Conservation (phyloP, 805 yeast species). For the Yamadazyma akitaensis region DNA sequence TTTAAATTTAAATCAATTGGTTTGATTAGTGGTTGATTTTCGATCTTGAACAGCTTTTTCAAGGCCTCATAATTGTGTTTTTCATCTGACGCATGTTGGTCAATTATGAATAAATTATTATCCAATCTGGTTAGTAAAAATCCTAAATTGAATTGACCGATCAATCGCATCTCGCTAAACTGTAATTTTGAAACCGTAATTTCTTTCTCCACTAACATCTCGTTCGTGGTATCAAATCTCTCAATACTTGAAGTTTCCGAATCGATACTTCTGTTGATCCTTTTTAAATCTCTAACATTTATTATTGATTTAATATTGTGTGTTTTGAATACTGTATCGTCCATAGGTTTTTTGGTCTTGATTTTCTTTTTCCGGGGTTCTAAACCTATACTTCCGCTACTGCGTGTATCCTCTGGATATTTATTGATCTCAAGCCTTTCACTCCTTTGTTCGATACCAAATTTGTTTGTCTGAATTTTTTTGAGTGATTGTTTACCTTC, state of each 20-base stretch:
- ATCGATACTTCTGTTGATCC: not conserved
- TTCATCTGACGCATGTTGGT: slow-evolving; percentile 98
- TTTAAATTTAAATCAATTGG: slow-evolving; percentile 63
- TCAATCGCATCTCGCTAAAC: slow-evolving; percentile 67
- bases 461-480: not conserved
- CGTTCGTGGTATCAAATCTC: not conserved
- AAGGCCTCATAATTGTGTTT: slow-evolving; percentile 79
- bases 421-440: no score
- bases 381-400: not conserved
- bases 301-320: slow-evolving; percentile 3
- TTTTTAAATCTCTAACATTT: not conserved
- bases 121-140: slow-evolving; percentile 72
- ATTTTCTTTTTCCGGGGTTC: slow-evolving; percentile 14
- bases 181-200: slow-evolving; percentile 62
- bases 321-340: slow-evolving; percentile 12
- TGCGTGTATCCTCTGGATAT: not conserved
- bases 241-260: not conserved
- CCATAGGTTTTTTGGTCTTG: not conserved
- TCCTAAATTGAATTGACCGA: slow-evolving; percentile 96
- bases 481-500: not conserved
- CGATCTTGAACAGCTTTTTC: slow-evolving; percentile 50
- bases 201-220: slow-evolving; percentile 3
- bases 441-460: not conserved
- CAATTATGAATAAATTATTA: slow-evolving; percentile 76
- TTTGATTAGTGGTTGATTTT: slow-evolving; percentile 63